phyloP scores from a whole-genome alignment of 352 stramenopile genomes.

The Plasmopara viticola region DNA sequence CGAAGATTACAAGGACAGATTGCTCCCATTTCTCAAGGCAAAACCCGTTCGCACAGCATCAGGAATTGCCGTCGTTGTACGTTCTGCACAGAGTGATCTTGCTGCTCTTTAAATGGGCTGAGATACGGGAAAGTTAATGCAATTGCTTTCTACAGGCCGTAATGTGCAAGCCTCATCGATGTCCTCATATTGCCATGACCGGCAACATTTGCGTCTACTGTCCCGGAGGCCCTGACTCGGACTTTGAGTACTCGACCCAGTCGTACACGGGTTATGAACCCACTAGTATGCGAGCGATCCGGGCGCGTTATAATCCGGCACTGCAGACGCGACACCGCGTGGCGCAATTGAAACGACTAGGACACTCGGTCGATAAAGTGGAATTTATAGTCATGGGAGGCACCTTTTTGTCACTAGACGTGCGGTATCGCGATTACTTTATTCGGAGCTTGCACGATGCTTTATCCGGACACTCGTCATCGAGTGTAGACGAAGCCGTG shows the following conservation, averaged over 20 bases:
- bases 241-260: conserved; percentile 97
- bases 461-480: conserved; percentile 89
- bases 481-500: conserved; percentile 89
- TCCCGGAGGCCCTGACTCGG: conserved; percentile 91
- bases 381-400: conserved; percentile 98
- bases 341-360: conserved; percentile 79
- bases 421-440: conserved; percentile 94
- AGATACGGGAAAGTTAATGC: neutral
- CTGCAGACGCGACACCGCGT: conserved; percentile 91
- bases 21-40: conserved; percentile 91
- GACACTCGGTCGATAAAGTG: conserved; percentile 94
- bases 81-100: conserved; percentile 1
- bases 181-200: conserved; percentile 95
- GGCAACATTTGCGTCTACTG: conserved; percentile 97
- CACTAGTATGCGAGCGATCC: conserved; percentile 95
- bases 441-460: conserved; percentile 95
- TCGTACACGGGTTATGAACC: conserved; percentile 97
- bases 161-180: conserved; percentile 97
- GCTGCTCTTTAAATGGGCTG: neutral
- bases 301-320: conserved; percentile 93
- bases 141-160: conserved; percentile 52
- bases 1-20: conserved; percentile 85
- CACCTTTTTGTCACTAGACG: conserved; percentile 94
- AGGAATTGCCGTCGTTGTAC: conserved; percentile 92
- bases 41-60: conserved; percentile 94